These are phyloP conservation scores for Aspergillus steynii DNA, from an alignment of 495 filamentous ascomycete species.

Conservation along the genomic window DNA sequence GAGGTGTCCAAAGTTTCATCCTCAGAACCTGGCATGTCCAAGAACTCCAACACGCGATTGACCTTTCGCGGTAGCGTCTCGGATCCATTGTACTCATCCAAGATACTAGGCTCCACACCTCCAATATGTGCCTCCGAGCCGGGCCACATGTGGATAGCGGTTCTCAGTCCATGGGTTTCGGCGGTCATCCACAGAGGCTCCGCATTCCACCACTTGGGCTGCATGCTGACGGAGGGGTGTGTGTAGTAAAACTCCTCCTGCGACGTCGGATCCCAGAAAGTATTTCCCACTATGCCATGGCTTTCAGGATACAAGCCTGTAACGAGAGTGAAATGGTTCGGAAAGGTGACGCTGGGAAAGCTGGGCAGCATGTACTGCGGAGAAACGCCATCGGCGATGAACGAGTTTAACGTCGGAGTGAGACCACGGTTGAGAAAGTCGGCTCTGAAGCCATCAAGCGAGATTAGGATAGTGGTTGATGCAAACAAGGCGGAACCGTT, in stretches of 20 bases:
- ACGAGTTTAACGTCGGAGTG: constrained; percentile 77
- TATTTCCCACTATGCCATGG: constrained; percentile 92
- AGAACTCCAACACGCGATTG: constrained; percentile 69
- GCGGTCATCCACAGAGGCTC: constrained; percentile 94
- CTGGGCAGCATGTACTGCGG: constrained; percentile 88
- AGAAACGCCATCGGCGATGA: constrained; percentile 82
- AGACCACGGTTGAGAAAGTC: constrained; percentile 84
- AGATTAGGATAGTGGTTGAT: constrained; percentile 91
- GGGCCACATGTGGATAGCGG: constrained; percentile 98
- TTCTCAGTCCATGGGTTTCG: constrained; percentile 70
- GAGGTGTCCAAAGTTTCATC: constrained; percentile 33
- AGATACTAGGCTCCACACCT: constrained; percentile 64
- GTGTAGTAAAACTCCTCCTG: constrained; percentile 87
- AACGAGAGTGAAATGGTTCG: constrained; percentile 94
- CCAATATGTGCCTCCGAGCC: constrained; percentile 80
- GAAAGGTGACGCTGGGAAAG: constrained; percentile 96
- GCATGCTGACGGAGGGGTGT: constrained; percentile 66
- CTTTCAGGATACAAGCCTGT: constrained; percentile 91
- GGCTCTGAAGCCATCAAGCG: constrained; percentile 94
- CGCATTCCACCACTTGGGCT: constrained; percentile 88
- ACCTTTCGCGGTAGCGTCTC: constrained; percentile 75
- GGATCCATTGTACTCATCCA: constrained; percentile 81
- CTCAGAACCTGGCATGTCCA: constrained; percentile 76
- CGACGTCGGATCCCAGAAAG: constrained; percentile 81
- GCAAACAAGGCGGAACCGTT: constrained; percentile 80